Evolutionary conservation across 179 eudicot species (phyloP), one percentile per base, ranked within the genome.

Genomic region (Pouteria campechiana): DNA sequence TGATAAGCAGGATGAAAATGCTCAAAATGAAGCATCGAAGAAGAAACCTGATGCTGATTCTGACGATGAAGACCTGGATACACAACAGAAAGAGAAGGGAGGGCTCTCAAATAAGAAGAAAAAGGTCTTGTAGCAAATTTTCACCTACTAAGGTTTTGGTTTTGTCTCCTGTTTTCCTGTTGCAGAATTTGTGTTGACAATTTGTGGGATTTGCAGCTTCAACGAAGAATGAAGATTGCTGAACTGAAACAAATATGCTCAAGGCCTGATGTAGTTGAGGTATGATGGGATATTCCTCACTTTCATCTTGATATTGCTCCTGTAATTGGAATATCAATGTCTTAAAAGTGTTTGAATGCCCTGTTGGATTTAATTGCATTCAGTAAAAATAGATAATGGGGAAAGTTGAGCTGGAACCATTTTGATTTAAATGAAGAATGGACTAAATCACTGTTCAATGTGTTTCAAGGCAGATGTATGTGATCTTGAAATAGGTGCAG

Each of bases 191-290:
- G 5, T 10, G 31, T 28, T 10, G 31, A 10, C 20, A 30, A 14
- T 41, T 30, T 39, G 29, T 6, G 22, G 37, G 17, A 39, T 37
- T 37, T 61, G n/a, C 66, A 90, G 98, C 76, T 86, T 47, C 90
- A 86, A 37, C 72, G 98, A 6, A 53, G 96, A 18, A 90, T 90
- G 96, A 90, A 90, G 54, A 86, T 86, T 64, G 96, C 96, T 15
- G 92, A 90, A 59, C 64, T 86, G 34, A 90, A 90, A 61, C 90
- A 82, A 72, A 69, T 90, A 19, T 72, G 82, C 57, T 38, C 92
- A 19, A 79, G 58, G 57, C 94, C 98, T 57, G 98, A 90, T 56
- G 98, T 90, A 32, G 98, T 90, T 7, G 99, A 92, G 92, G 96
- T 87, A 69, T 12, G 48, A 14, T 21, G 35, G 15, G 15, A 29